Conservation (phyloP, 108 stramenopile genomes). For the Pseudonitzschia delicatissima region DNA sequence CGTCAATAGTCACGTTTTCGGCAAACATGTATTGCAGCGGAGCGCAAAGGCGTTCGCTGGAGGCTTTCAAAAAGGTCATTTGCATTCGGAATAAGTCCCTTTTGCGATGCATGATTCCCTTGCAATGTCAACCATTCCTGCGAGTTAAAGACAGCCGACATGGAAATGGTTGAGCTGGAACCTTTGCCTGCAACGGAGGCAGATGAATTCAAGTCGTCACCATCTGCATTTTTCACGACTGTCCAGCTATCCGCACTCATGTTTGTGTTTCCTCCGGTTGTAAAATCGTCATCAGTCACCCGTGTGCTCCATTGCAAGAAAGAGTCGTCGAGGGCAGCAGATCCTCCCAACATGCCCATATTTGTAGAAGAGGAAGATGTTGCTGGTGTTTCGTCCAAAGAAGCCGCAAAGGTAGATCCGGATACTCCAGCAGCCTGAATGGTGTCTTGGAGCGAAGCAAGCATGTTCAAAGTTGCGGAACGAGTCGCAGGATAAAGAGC, state of each 20-base stretch:
- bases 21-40: slow-evolving; percentile 83
- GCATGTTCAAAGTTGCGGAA: slow-evolving; percentile 64
- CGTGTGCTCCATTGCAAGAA: slow-evolving; percentile 51
- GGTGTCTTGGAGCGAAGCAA: slow-evolving; percentile 62
- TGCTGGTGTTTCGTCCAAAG: slow-evolving; percentile 42
- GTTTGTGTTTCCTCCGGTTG: neutral
- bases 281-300: neutral
- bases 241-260: slow-evolving; percentile 40
- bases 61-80: slow-evolving; percentile 69
- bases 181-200: neutral
- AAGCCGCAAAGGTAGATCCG: slow-evolving; percentile 12
- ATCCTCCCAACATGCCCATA: slow-evolving; percentile 76
- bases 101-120: slow-evolving; percentile 35
- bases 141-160: slow-evolving; percentile 67
- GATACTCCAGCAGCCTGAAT: slow-evolving; percentile 56
- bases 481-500: slow-evolving; percentile 77
- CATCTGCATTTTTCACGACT: neutral
- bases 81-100: slow-evolving; percentile 64
- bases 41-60: slow-evolving; percentile 57
- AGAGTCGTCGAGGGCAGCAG: slow-evolving; percentile 59
- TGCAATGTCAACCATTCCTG: slow-evolving; percentile 68
- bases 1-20: slow-evolving; percentile 71
- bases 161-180: slow-evolving; percentile 25
- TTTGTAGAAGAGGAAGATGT: slow-evolving; percentile 22
- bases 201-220: neutral